Base-by-base conservation (phyloP, 352 stramenopile genomes). In the Pythium brachiatum region DNA sequence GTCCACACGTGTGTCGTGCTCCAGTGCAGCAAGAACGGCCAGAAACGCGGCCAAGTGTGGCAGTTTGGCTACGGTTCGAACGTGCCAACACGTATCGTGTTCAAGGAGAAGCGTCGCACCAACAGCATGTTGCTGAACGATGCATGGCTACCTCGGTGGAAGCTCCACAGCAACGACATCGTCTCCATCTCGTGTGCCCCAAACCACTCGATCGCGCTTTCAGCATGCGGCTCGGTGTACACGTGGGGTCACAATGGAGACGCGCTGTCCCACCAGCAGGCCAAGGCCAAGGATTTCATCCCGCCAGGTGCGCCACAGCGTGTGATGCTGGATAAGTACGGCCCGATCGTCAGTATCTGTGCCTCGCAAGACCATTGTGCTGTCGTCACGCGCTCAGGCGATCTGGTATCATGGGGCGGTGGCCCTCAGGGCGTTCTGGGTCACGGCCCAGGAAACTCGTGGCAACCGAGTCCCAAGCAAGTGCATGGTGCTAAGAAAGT, bases 151-250 rank as follows among this genome's bases (percentile, higher is more conserved):
- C 77, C 82, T 15, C 74, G 74, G 11, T 87, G 70, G 57, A 86
- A 81, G 55, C 70, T 86, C 44, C 75, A 61, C 18, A 66, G 48
- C 7, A 63, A 74, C 44, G 81, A 88, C 51, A 88, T 94, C 53
- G 62, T 91, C 32, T 64, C 84, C 43, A 66, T 94, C 39, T 89
- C 83, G 18, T 94, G 81, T 43, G 85, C 85, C 13, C 79, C 78
- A 38, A 88, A 91, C 38, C 83, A 94, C 50, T 92, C 83, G 11
- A 94, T 94, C 27, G 85, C 82, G 11, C 62, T 92, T n/a, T 77
- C 70, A 29, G 68, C 73, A 25, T 76, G 73, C 25, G 85, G 85
- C 18, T 74, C 73, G 1, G 85, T 94, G 0, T 92, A 83, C 58
- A 91, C 82, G 18, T 94, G 85, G 83, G 78, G 85, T 0, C 81